phyloP scores from a whole-genome alignment of 768 basidiomycete species.

The Rhizopogon vesiculosus region DNA sequence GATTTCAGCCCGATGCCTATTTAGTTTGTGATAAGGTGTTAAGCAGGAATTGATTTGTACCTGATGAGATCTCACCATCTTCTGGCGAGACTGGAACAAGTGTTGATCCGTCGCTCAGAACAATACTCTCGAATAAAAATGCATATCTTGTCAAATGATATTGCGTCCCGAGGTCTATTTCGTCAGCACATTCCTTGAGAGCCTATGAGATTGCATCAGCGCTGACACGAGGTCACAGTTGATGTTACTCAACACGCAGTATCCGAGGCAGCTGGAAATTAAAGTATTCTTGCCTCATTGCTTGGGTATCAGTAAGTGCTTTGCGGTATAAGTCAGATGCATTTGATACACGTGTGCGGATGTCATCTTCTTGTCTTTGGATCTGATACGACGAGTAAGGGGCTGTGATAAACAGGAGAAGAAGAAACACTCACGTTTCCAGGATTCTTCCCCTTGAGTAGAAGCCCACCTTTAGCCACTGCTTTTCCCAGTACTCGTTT shows the following conservation, averaged over 20 bases:
- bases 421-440: slow-evolving; percentile 55
- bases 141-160: slow-evolving; percentile 95
- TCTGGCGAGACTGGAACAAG: slow-evolving; percentile 69
- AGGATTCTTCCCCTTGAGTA: slow-evolving; percentile 91
- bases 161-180: slow-evolving; percentile 96
- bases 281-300: slow-evolving; percentile 94
- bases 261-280: slow-evolving; percentile 95
- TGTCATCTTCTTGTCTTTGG: slow-evolving; percentile 92
- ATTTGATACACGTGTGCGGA: slow-evolving; percentile 76
- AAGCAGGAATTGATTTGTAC: background rate
- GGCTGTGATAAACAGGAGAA: slow-evolving; percentile 3
- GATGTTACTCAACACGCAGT: slow-evolving; percentile 39
- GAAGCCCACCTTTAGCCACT: slow-evolving; percentile 82
- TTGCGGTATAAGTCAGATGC: slow-evolving; percentile 90
- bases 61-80: slow-evolving; percentile 46
- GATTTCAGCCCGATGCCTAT: slow-evolving; percentile 74
- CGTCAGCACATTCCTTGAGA: slow-evolving; percentile 92
- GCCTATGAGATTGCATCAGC: slow-evolving; percentile 39
- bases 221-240: slow-evolving; percentile 7
- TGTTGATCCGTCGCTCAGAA: slow-evolving; percentile 84
- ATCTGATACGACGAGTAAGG: slow-evolving; percentile 42
- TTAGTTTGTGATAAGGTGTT: background rate
- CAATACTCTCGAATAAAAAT: slow-evolving; percentile 87
- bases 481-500: slow-evolving; percentile 89
- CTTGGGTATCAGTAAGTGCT: slow-evolving; percentile 84